Conservation (phyloP, 768 basidiomycete species). For the Lactarius akahatsu region DNA sequence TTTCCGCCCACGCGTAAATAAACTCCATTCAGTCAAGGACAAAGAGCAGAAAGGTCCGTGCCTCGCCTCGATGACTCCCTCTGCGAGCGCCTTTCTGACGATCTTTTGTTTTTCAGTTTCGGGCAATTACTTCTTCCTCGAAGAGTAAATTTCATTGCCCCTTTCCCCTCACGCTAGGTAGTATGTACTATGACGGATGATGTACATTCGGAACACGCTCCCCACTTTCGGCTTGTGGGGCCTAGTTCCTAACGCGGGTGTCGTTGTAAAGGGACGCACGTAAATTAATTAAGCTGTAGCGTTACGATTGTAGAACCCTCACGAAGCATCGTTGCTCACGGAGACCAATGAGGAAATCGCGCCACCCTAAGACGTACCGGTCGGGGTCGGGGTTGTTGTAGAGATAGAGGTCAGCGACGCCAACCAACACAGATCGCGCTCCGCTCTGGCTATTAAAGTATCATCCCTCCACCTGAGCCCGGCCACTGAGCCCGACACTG, state of each 20-base stretch:
- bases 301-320: constrained; percentile 3
- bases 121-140: constrained; percentile 92
- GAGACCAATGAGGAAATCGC: not conserved
- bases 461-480: too few species aligned
- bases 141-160: constrained; percentile 50
- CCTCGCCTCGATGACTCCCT: constrained; percentile 15
- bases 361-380: too few species aligned
- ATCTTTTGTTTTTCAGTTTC: constrained; percentile 46
- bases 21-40: constrained; percentile 81
- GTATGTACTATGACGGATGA: constrained; percentile 1
- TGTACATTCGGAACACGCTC: not conserved
- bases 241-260: not conserved
- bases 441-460: too few species aligned
- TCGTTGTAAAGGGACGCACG: not conserved
- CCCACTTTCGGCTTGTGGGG: not conserved
- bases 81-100: constrained; percentile 1
- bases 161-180: not conserved
- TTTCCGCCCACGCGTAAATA: constrained; percentile 87
- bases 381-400: constrained; percentile 15
- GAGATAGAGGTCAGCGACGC: constrained; percentile 11
- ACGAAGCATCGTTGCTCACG: not conserved
- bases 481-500: too few species aligned
- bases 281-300: constrained; percentile 22
- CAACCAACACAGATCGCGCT: not conserved
- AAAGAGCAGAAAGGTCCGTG: constrained; percentile 78